phyloP scores from a whole-genome alignment of 768 basidiomycete genomes.

The Mycena haematopus region DNA sequence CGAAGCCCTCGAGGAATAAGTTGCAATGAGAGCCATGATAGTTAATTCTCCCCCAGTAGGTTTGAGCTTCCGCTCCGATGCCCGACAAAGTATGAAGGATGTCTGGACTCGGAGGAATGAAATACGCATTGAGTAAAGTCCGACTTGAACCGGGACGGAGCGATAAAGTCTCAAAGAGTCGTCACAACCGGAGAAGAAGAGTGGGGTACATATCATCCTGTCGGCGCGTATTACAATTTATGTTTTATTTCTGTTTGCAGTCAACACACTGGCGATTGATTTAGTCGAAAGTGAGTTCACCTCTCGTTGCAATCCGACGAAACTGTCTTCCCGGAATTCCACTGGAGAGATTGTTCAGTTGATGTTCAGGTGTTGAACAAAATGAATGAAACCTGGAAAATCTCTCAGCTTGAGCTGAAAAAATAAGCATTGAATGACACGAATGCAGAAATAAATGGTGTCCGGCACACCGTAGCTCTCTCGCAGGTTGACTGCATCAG shows the following conservation, averaged over 20 bases:
- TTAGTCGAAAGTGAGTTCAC: background rate
- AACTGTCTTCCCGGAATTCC: constrained; percentile 64
- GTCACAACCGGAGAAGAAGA: no score
- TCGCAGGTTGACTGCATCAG: constrained; percentile 68
- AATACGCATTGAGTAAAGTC: no score
- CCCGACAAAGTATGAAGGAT: no score
- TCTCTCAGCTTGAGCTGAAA: constrained; percentile 64
- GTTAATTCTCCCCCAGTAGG: no score
- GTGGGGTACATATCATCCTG: no score
- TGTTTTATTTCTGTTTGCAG: constrained; percentile 61
- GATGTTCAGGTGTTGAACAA: background rate
- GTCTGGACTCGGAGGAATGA: no score
- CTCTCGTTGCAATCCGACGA: constrained; percentile 57
- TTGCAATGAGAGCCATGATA: constrained; percentile 56
- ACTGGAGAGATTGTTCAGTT: constrained; percentile 11
- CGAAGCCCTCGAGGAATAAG: constrained; percentile 61
- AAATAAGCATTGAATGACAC: background rate
- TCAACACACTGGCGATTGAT: background rate
- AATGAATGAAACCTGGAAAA: constrained; percentile 49
- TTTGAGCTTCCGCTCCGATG: constrained; percentile 30
- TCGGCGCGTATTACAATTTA: constrained; percentile 51
- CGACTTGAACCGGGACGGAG: no score
- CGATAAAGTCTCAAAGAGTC: no score
- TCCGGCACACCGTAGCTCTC: constrained; percentile 62
- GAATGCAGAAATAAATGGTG: constrained; percentile 1